Conservation (phyloP, 352 stramenopile species). For the Saprolegnia diclina region DNA sequence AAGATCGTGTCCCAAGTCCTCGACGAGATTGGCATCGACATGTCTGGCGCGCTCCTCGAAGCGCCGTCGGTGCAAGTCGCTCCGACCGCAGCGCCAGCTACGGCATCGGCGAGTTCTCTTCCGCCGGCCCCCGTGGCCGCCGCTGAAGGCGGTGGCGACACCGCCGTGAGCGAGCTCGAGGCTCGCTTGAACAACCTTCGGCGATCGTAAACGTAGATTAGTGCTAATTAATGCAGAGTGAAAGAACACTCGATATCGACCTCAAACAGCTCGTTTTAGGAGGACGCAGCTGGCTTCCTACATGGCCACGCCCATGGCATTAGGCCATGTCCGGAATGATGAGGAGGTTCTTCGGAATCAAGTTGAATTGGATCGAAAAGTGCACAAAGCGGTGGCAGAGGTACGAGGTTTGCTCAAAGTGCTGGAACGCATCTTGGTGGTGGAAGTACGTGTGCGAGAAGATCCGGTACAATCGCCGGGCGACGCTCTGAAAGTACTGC, state of each 20-base stretch:
- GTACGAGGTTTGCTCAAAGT: constrained; percentile 68
- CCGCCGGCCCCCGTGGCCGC: constrained; percentile 48
- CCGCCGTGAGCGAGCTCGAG: constrained; percentile 94
- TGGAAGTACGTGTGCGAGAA: constrained; percentile 85
- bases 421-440: constrained; percentile 62
- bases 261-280: neutral
- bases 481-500: constrained; percentile 84
- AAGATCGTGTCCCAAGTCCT: constrained; percentile 95
- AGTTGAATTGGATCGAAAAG: constrained; percentile 67
- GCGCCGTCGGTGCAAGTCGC: constrained; percentile 55
- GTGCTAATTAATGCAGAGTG: neutral
- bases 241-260: neutral
- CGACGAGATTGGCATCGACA: constrained; percentile 95
- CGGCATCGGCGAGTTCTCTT: constrained; percentile 48
- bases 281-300: neutral
- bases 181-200: constrained; percentile 95
- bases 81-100: constrained; percentile 38
- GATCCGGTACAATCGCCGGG: constrained; percentile 71
- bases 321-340: constrained; percentile 75
- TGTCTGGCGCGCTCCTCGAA: constrained; percentile 89
- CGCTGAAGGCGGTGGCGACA: constrained; percentile 40
- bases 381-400: constrained; percentile 82
- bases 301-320: constrained; percentile 13
- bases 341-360: constrained; percentile 77
- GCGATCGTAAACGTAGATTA: constrained; percentile 43